Evolutionary conservation across 1,284 basidiomycete species (phyloP).

Genomic region (Cryptococcus amylolentus): DNA sequence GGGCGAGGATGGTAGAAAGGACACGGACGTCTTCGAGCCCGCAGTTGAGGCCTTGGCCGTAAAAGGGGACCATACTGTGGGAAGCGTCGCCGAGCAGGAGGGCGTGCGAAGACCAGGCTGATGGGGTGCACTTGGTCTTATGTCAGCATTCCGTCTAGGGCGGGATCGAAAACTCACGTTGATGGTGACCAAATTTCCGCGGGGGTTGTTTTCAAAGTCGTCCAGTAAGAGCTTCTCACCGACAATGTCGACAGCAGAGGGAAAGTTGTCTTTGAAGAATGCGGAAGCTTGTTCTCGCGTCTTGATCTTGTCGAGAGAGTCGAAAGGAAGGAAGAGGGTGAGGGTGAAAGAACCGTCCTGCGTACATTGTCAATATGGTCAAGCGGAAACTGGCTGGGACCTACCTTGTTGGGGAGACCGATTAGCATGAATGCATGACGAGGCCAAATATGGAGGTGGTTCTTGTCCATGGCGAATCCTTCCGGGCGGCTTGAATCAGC

Average conservation of each 20-base stretch:
- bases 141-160: neutral
- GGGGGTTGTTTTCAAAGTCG: slow-evolving; percentile 76
- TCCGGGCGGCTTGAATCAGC: slow-evolving; percentile 59
- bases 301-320: slow-evolving; percentile 67
- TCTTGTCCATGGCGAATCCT: slow-evolving; percentile 83
- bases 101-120: slow-evolving; percentile 83
- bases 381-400: slow-evolving; percentile 1
- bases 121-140: slow-evolving; percentile 57
- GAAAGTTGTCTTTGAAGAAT: slow-evolving; percentile 83
- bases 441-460: slow-evolving; percentile 98
- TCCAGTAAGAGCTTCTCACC: slow-evolving; percentile 71
- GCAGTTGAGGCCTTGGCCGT: slow-evolving; percentile 96
- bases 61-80: slow-evolving; percentile 93
- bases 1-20: slow-evolving; percentile 69
- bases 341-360: slow-evolving; percentile 54
- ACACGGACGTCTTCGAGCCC: slow-evolving; percentile 96
- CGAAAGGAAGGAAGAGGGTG: slow-evolving; percentile 86
- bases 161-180: slow-evolving; percentile 58
- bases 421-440: slow-evolving; percentile 98
- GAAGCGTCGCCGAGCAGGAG: slow-evolving; percentile 91
- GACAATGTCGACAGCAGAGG: slow-evolving; percentile 78
- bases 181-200: slow-evolving; percentile 84
- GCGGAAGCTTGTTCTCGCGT: slow-evolving; percentile 60
- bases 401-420: slow-evolving; percentile 90
- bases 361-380: neutral